Evolutionary conservation across 805 yeast species (phyloP), one percentile per base, ranked within the genome.

Genomic region (Metschnikowia gelsemii): DNA sequence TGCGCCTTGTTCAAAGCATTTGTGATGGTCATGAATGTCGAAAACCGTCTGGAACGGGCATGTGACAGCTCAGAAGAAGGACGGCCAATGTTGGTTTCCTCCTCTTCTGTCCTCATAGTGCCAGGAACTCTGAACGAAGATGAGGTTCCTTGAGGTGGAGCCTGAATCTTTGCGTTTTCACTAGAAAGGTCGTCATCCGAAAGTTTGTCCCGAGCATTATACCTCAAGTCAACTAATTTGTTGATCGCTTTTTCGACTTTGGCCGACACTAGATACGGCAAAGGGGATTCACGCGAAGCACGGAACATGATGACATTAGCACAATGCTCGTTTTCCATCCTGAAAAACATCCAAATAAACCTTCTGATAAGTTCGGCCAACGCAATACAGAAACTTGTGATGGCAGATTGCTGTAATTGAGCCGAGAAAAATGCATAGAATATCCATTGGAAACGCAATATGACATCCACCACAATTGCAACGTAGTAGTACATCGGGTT

Each of bases 281-380:
- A 65, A 2, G 91, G 87, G 8, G 87, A 69, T 46, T 91, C 96
- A 43, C 95, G 79, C 8, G 95, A 82, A 0, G 97, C 98, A 49
- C 95, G 75, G 62, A 82, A 86, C 32, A 88, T 66, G 41, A 80
- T 80, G 8, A 89, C 96, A 58, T 91, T 91, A 0, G 97, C 82
- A 34, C 90, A 83, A 62, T 93, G 99, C 62, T 93, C 98, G 63
- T 93, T 93, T 54, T 93, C 99, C 76, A 93, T 84, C 66, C 99
- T 81, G 69, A 93, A 84, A 35, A 86, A 77, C 6, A 88, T 73
- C 99, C 99, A 93, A 11, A 91, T 67, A 52, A 87, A 84, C 57
- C 99, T 73, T 58, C 99, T 75, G 2, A 85, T 24, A 3, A 88
- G 63, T 62, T 93, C 99, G 0, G 93, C 87, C 21, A 86, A 50